Conservation (phyloP, 2,329 filamentous ascomycete species). For the Phialocephala subalpina region DNA sequence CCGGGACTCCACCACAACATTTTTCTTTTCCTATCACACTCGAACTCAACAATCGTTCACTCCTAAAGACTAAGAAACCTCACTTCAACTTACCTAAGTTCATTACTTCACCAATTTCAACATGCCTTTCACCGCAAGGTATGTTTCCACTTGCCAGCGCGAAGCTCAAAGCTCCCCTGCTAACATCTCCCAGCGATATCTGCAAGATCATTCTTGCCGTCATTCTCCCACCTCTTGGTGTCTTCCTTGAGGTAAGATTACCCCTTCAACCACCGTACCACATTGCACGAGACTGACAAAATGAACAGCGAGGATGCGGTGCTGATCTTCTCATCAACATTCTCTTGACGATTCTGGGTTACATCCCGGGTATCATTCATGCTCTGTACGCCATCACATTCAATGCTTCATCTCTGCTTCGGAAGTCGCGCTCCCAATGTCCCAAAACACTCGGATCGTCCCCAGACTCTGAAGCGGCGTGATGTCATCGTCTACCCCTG, state of each 20-base stretch:
- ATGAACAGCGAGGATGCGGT: constrained; percentile 74
- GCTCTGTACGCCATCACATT: constrained; percentile 69
- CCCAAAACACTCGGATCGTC: constrained; percentile 6
- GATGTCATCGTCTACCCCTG: constrained; percentile 10
- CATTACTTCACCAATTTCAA: constrained; percentile 28
- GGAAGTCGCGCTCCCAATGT: background rate
- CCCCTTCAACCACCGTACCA: background rate
- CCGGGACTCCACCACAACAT: background rate
- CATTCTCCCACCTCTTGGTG: constrained; percentile 88
- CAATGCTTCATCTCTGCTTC: background rate
- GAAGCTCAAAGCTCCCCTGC: background rate
- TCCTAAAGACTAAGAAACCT: constrained; percentile 1
- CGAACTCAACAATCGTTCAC: constrained; percentile 14
- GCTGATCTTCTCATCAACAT: constrained; percentile 93
- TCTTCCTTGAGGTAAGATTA: constrained; percentile 76
- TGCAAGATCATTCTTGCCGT: constrained; percentile 89
- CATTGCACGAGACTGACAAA: constrained; percentile 19
- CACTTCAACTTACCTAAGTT: constrained; percentile 15
- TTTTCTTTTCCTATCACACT: constrained; percentile 6
- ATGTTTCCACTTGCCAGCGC: constrained; percentile 35
- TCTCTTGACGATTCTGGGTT: constrained; percentile 77
- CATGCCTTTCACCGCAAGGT: constrained; percentile 67
- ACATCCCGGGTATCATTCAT: constrained; percentile 87
- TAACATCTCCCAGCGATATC: constrained; percentile 63
- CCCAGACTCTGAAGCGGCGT: constrained; percentile 7